Evolutionary conservation across 116 monocot species (phyloP).

Genomic region (Posidonia oceanica): DNA sequence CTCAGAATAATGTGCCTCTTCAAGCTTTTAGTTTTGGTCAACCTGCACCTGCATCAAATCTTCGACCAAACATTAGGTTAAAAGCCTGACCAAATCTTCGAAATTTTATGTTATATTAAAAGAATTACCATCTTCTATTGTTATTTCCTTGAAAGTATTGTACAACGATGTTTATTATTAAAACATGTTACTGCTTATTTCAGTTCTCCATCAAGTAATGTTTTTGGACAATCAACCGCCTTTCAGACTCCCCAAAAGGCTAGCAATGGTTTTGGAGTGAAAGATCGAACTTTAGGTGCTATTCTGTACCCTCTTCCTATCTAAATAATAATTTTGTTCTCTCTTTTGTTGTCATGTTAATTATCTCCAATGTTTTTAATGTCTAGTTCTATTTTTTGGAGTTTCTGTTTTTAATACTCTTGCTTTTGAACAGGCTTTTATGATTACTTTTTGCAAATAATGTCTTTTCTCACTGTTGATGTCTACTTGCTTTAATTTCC

Average conservation of each 20-base stretch:
- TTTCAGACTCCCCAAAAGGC: slow-evolving; percentile 20
- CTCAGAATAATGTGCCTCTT: slow-evolving; percentile 38
- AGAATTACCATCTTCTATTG: not conserved
- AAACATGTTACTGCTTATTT: slow-evolving; percentile 7
- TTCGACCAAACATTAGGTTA: slow-evolving; percentile 31
- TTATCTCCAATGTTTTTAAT: no score
- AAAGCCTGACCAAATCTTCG: no score
- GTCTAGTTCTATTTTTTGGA: no score
- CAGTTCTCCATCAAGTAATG: slow-evolving; percentile 27
- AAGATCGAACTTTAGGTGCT: slow-evolving; percentile 13
- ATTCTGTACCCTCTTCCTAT: not conserved
- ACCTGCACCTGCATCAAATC: slow-evolving; percentile 28
- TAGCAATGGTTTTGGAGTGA: slow-evolving; percentile 17
- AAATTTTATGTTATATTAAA: not conserved
- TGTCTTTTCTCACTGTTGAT: no score
- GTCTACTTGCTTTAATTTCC: no score
- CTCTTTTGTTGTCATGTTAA: no score
- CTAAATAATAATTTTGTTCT: no score
- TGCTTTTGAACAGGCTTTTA: no score
- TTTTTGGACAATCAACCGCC: slow-evolving; percentile 38
- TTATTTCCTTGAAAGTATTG: not conserved
- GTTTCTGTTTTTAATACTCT: no score
- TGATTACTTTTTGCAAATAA: no score
- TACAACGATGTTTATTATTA: not conserved
- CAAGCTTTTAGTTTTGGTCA: slow-evolving; percentile 67